These are phyloP conservation scores for Teunomyces atbi DNA, from an alignment of 805 yeast genomes.

Conservation along the genomic window DNA sequence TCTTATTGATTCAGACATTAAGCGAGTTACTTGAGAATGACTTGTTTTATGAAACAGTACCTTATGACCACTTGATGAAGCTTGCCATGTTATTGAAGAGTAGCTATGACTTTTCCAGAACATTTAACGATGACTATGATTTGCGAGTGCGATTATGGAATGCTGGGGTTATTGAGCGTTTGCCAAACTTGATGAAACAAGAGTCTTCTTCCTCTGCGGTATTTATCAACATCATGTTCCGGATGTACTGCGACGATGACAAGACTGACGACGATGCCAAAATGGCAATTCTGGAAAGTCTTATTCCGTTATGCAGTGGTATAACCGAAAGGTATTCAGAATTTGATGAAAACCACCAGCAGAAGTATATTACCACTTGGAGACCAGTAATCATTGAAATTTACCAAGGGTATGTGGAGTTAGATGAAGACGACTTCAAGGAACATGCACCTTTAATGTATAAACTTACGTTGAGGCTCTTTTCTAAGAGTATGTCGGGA, in stretches of 20 bases:
- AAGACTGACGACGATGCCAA: constrained; percentile 47
- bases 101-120: constrained; percentile 80
- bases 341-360: constrained; percentile 75
- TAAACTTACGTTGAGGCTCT: constrained; percentile 53
- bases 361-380: constrained; percentile 80
- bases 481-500: constrained; percentile 58
- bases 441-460: constrained; percentile 60
- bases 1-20: constrained; percentile 81
- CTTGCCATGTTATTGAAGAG: constrained; percentile 59
- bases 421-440: constrained; percentile 71
- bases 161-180: constrained; percentile 86
- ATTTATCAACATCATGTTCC: constrained; percentile 74
- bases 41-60: constrained; percentile 64
- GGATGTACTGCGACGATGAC: constrained; percentile 66
- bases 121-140: constrained; percentile 85
- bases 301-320: constrained; percentile 67
- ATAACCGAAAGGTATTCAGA: constrained; percentile 69
- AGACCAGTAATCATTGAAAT: constrained; percentile 90
- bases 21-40: constrained; percentile 76
- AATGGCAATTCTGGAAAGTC: constrained; percentile 48
- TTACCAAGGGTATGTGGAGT: constrained; percentile 73
- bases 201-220: constrained; percentile 90
- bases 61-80: constrained; percentile 59
- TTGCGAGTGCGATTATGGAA: constrained; percentile 86
- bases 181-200: constrained; percentile 89